Base-by-base conservation (phyloP, 2,329 filamentous ascomycete genomes). In the Beauveria medogensis region DNA sequence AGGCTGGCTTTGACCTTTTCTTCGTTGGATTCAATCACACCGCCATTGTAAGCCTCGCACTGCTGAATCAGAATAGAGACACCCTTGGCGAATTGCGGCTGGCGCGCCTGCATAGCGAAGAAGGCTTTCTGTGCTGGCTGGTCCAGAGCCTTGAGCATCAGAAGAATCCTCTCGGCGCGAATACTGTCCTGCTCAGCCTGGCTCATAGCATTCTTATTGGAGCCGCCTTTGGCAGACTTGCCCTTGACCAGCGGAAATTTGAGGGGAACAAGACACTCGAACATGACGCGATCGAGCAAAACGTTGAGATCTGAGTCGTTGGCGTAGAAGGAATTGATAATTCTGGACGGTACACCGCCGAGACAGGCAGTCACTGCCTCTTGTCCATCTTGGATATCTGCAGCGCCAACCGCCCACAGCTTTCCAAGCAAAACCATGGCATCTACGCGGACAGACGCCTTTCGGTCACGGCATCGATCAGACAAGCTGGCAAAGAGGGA, bases 321-420 rank as follows among this genome's bases (percentile, higher is more conserved):
- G 63, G 91, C 89, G 72, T 96, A 99, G 69, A 89, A 92, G 0
- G 89, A 88, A 69, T 92, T 91, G 64, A 97, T 85, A 50, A 99
- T 91, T 64, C 86, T 88, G 1, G 89, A 89, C 2, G 94, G 93
- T 44, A 95, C 91, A 26, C 87, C 87, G 7, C 87, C 88, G 14
- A 99, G 78, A n/a, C 93, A 82, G 10, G 84, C 78, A 14, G 82
- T 83, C 22, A 96, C 88, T 20, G 82, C 78, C 66, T 96, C 91
- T 67, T 93, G 89, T 16, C 90, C 91, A 57, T 88, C 85, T 26
- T 90, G 86, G 67, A 99, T 89, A 68, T 96, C 92, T 20, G 91
- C 90, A 20, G 88, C 85, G 14, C 91, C 93, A 20, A 95, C 92
- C n/a, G 91, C 92, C 94, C 94, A 99, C 30, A 97, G 86, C 64